Percentiles rank a stretch among this genome's conserved stretches.
Evolutionary conservation across 2,329 filamentous ascomycete genomes (phyloP).

Genomic region (Diaporthe sp.): DNA sequence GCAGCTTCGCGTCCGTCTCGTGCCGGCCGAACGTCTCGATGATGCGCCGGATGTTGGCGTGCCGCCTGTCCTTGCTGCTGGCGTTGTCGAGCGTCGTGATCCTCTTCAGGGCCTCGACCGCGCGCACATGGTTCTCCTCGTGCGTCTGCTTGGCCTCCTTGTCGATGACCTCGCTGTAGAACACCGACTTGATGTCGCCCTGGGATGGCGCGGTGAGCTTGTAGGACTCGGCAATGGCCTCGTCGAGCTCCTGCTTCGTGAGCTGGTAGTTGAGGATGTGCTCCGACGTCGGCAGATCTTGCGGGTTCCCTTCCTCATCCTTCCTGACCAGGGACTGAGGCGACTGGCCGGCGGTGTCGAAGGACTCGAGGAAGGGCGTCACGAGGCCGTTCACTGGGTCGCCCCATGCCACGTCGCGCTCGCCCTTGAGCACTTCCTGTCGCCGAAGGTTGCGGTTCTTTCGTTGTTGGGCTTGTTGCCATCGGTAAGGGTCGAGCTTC

Average conservation of each 20-base stretch:
- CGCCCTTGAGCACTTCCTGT: conserved; percentile 76
- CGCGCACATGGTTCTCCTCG: conserved; percentile 73
- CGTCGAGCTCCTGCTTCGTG: conserved; percentile 74
- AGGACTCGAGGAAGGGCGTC: conserved; percentile 87
- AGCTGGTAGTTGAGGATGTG: conserved; percentile 83
- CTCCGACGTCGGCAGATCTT: conserved; percentile 61
- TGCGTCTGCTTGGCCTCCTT: conserved; percentile 57
- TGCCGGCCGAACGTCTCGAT: conserved; percentile 92
- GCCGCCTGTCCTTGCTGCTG: conserved; percentile 82
- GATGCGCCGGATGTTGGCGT: conserved; percentile 87
- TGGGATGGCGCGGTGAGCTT: conserved; percentile 72
- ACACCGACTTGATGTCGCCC: not conserved
- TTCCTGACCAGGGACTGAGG: conserved; percentile 52
- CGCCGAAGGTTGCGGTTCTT: conserved; percentile 87
- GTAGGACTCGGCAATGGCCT: conserved; percentile 77
- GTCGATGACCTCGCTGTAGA: conserved; percentile 4
- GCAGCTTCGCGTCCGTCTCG: conserved; percentile 81
- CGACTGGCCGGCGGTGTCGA: conserved; percentile 74
- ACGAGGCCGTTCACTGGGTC: conserved; percentile 83
- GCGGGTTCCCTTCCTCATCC: conserved; percentile 60
- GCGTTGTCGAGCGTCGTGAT: conserved; percentile 85
- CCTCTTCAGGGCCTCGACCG: conserved; percentile 81
- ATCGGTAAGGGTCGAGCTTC: conserved; percentile 84
- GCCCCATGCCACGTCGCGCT: conserved; percentile 76
- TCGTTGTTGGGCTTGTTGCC: conserved; percentile 84